phyloP scores from a whole-genome alignment of 2,329 filamentous ascomycete genomes.

The Colletotrichum tabaci region DNA sequence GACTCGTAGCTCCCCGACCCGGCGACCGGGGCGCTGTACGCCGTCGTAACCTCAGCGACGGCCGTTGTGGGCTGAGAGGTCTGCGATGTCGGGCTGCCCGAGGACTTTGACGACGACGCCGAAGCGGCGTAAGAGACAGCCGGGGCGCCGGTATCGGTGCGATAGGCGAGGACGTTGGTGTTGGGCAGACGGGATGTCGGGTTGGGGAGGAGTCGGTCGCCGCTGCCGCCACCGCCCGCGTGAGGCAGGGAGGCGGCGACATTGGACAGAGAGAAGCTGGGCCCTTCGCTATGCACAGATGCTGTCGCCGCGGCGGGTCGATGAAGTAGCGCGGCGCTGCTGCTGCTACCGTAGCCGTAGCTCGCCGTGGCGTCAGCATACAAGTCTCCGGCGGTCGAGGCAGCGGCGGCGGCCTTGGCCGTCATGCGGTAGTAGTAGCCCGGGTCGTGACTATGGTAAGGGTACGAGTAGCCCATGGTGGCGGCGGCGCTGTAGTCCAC shows the following conservation, averaged over 20 bases:
- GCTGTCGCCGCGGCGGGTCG: constrained; percentile 48
- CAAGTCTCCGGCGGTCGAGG: constrained; percentile 46
- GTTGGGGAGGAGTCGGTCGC: constrained; percentile 54
- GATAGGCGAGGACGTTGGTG: constrained; percentile 46
- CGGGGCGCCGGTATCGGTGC: constrained; percentile 24
- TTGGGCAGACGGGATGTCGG: constrained; percentile 52
- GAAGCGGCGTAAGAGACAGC: constrained; percentile 14
- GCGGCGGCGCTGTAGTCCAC: constrained; percentile 54
- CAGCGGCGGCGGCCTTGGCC: constrained; percentile 43
- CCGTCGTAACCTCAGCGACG: constrained; percentile 20
- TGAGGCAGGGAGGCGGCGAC: constrained; percentile 59
- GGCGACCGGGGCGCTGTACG: constrained; percentile 17
- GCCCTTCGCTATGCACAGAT: constrained; percentile 48
- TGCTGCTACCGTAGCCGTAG: constrained; percentile 51
- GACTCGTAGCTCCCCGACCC: constrained; percentile 17
- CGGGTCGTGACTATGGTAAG: constrained; percentile 54
- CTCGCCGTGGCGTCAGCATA: constrained; percentile 50
- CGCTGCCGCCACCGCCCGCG: constrained; percentile 47
- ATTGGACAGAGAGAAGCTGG: constrained; percentile 58
- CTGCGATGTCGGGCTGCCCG: constrained; percentile 16
- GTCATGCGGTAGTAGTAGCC: constrained; percentile 51
- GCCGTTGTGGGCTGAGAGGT: constrained; percentile 33
- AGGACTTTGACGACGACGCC: constrained; percentile 25
- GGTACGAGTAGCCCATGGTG: constrained; percentile 52
- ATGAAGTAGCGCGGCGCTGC: constrained; percentile 51